Conservation (phyloP, 1,284 basidiomycete species). For the Fomitopsis betulina region DNA sequence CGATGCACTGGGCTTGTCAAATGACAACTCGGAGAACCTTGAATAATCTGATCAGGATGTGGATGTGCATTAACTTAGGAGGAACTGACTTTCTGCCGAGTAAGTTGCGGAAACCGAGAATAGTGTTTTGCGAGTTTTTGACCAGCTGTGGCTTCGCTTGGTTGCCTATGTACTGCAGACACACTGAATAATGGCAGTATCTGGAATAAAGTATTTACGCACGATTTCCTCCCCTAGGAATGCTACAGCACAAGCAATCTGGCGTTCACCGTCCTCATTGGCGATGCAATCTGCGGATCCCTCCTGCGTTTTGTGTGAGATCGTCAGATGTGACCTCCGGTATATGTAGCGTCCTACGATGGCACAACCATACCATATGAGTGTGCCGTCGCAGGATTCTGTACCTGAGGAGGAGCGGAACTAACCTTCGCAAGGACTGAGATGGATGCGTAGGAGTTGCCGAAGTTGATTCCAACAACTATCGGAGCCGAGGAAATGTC, state of each 20-base stretch:
- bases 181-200: neutral
- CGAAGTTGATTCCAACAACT: conserved; percentile 94
- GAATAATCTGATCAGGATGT: neutral
- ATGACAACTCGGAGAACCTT: conserved; percentile 75
- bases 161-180: conserved; percentile 89
- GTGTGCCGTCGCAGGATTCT: neutral
- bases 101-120: conserved; percentile 90
- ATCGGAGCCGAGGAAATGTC: conserved; percentile 38
- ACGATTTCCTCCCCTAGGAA: conserved; percentile 91
- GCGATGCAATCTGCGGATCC: conserved; percentile 92
- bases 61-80: neutral
- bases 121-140: conserved; percentile 93
- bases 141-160: conserved; percentile 94
- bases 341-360: neutral
- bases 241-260: conserved; percentile 93
- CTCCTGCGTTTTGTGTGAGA: conserved; percentile 46
- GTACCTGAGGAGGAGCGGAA: conserved; percentile 7
- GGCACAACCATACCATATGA: neutral
- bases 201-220: conserved; percentile 23
- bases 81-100: conserved; percentile 79
- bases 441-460: conserved; percentile 93
- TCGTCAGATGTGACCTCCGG: neutral
- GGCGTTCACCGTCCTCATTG: conserved; percentile 97
- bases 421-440: conserved; percentile 91
- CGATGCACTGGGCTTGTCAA: conserved; percentile 46